Evolutionary conservation across 495 filamentous ascomycete species (phyloP).

Genomic region (Lasiosphaeria miniovina): DNA sequence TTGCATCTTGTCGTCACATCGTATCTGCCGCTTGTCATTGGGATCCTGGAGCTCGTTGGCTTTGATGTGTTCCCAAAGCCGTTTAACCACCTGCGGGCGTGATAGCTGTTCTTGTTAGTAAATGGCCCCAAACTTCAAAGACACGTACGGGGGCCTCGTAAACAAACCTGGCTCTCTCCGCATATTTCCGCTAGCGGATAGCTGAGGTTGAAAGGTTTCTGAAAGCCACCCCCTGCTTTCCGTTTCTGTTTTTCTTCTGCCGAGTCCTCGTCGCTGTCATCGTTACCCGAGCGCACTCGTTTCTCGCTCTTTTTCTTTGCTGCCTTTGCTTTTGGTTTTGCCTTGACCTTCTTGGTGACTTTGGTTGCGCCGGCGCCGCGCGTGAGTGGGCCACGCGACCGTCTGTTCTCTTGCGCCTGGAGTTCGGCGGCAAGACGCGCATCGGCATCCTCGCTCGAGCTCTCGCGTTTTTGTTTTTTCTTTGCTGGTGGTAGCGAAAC

Average conservation of each 20-base stretch:
- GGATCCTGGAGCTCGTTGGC: slow-evolving; percentile 85
- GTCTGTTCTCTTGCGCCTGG: slow-evolving; percentile 85
- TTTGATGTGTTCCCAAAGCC: slow-evolving; percentile 91
- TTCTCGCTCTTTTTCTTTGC: slow-evolving; percentile 76
- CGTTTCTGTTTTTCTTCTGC: slow-evolving; percentile 48
- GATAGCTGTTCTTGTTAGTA: slow-evolving; percentile 59
- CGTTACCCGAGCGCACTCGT: slow-evolving; percentile 64
- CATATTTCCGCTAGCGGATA: slow-evolving; percentile 46
- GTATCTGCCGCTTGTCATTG: slow-evolving; percentile 83
- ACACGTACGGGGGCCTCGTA: not conserved
- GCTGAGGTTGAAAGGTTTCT: slow-evolving; percentile 54
- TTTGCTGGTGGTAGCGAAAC: slow-evolving; percentile 50
- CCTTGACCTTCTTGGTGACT: slow-evolving; percentile 39
- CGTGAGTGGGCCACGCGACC: slow-evolving; percentile 61
- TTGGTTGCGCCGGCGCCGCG: slow-evolving; percentile 59
- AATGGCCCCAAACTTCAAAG: not conserved
- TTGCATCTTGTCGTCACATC: slow-evolving; percentile 85
- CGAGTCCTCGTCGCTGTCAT: slow-evolving; percentile 74
- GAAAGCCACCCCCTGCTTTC: slow-evolving; percentile 49
- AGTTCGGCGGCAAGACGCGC: slow-evolving; percentile 80
- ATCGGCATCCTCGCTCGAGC: slow-evolving; percentile 65
- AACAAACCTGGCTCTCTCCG: slow-evolving; percentile 58
- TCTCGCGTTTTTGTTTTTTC: slow-evolving; percentile 58
- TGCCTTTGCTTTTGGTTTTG: slow-evolving; percentile 39
- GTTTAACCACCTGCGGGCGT: slow-evolving; percentile 91